Base-by-base conservation (phyloP, 1,139 yeast genomes). In the Nakaseomyces bracarensis region DNA sequence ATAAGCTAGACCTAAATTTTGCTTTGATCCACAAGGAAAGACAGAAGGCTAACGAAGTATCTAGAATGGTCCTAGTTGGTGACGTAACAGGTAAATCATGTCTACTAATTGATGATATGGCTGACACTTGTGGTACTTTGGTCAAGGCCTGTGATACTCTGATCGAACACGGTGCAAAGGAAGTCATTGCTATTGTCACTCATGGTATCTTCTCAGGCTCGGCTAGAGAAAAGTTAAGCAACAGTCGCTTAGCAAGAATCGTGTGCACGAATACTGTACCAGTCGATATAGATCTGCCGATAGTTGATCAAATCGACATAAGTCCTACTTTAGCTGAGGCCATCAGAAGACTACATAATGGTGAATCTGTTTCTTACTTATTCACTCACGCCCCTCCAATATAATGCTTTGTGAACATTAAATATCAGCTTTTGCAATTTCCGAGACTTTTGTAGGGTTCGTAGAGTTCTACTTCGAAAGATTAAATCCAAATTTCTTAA, bases 11-110 rank as follows among this genome's bases (percentile, higher is more conserved):
- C 54, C 69, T 82, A 49, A 80, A 77, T 53, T 82, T 82, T 65
- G 91, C 91, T 1, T 71, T 82, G 63, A 82, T 82, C 51, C 93
- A 82, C 61, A 82, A 82, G 58, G 93, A 82, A 64, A 70, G 91
- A 63, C 85, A 83, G 39, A 75, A 79, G 60, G 87, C 91, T 30
- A 81, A 80, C 55, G 87, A 82, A 64, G 84, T 81, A 14, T 74
- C 82, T 23, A 70, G 77, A 57, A 81, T 82, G 89, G 86, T 96
- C 15, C 51, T 68, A 9, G 93, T 82, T 34, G 93, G 93, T 52
- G 91, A 82, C 63, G 93, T 82, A 25, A 65, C 73, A 2, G 74
- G 76, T 42, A 81, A 81, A 55, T 72, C 79, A 2, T 82, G 91
- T 65, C 68, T 82, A 22, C 66, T 82, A 50, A 77, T 82, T 31